Base-by-base conservation (phyloP, 2,329 filamentous ascomycete genomes). In the Trichocomaceae sp. region DNA sequence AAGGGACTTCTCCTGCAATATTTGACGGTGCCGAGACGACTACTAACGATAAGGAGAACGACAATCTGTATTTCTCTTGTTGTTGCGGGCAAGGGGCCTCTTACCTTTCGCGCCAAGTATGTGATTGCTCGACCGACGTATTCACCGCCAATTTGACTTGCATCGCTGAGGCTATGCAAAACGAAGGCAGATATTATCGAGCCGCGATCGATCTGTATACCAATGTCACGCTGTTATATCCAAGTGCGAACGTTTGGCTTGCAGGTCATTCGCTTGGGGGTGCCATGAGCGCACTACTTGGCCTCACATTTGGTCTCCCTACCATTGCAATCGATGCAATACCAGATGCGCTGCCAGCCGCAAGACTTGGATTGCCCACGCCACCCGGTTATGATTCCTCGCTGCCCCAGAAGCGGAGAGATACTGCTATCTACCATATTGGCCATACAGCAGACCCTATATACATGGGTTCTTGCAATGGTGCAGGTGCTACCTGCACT, bases 21-120 rank as follows among this genome's bases (percentile, higher is more conserved):
- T 97, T 96, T 67, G 92, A 97, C 69, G 93, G 93, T n/a, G 88
- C 92, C 37, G 92, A 91, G 50, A 97, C 93, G 1, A 97, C 92
- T 0, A 95, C 90, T 23, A 96, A 96, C 62, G 93, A 99, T 75
- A 99, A 99, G 75, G 78, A 91, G 65, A 99, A 97, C 69, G 93
- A 99, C 72, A 99, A 99, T 68, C 79, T 99, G 9, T 96, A 95
- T 72, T 96, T 96, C 75, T 95, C 91, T 67, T 99, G 93, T 74
- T 99, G 93, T 72, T 99, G 93, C 72, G 93, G 84, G 3, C 90
- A 96, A 72, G 91, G 95, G 63, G 90, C 91, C 0, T 89, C 90
- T 60, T 90, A 85, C 74, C 83, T 90, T 15, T 96, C 90, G 86
- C 85, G 88, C 58, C 87, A 95, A 68, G 90, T 96, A 54, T 99